Evolutionary conservation across 345 rosid genomes (phyloP).

Genomic region (Triadica sebifera): DNA sequence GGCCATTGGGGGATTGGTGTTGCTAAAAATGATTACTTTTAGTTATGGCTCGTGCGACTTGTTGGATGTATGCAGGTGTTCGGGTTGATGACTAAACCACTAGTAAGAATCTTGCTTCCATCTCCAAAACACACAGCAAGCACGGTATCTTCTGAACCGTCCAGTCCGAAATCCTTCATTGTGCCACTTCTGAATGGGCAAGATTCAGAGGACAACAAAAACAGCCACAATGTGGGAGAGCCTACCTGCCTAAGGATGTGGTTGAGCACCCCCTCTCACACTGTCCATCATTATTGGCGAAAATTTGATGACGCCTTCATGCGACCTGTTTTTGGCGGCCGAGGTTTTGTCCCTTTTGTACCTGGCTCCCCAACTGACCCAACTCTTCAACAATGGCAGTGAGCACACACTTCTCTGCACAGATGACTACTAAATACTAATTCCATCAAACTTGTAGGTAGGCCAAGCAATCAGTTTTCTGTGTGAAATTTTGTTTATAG

Average conservation of each 20-base stretch:
- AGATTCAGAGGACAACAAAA: conserved; percentile 24
- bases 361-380: conserved; percentile 68
- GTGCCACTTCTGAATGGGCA: conserved; percentile 57
- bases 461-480: conserved; percentile 10
- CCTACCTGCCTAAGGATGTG: conserved; percentile 56
- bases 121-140: conserved; percentile 42
- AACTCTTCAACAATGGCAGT: conserved; percentile 38
- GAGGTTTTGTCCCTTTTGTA: conserved; percentile 63
- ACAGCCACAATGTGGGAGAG: conserved; percentile 23
- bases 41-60: not conserved
- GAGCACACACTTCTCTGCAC: conserved; percentile 12
- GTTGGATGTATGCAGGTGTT: conserved; percentile 56
- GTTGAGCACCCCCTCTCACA: conserved; percentile 59
- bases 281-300: conserved; percentile 80
- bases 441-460: conserved; percentile 9
- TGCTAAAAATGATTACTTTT: too few species aligned
- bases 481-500: conserved; percentile 24
- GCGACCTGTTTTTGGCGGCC: conserved; percentile 87
- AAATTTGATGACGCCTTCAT: conserved; percentile 74
- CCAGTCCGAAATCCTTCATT: conserved; percentile 52
- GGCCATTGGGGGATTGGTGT: too few species aligned
- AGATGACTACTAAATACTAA: not conserved
- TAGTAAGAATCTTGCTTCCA: conserved; percentile 72
- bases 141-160: conserved; percentile 50
- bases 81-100: conserved; percentile 80